A percentile compares a stretch with the other conserved stretches of the same genome.
phyloP scores from a whole-genome alignment of 768 basidiomycete species.

The Boletellus sp. region DNA sequence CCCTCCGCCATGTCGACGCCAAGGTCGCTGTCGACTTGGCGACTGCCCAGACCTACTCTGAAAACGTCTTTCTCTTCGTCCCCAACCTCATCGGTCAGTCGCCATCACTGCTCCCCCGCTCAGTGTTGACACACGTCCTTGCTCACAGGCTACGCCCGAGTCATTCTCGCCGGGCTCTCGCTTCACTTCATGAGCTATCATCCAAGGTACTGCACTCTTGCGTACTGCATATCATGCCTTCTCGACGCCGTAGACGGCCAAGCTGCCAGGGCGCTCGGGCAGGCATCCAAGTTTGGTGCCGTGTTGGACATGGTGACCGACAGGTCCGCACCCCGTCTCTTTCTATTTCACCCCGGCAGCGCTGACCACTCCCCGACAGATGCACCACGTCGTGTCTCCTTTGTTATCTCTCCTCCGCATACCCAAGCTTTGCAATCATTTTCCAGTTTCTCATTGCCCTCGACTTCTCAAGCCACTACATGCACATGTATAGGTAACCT shows the following conservation, averaged over 20 bases:
- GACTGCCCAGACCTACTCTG: constrained; percentile 80
- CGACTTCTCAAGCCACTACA: constrained; percentile 98
- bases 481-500: constrained; percentile 97
- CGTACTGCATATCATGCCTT: constrained; percentile 87
- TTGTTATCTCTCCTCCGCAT: constrained; percentile 88
- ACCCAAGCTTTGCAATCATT: constrained; percentile 76
- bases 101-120: neutral
- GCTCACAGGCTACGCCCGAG: constrained; percentile 75
- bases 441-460: constrained; percentile 97
- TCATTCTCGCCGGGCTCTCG: constrained; percentile 85
- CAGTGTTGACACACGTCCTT: constrained; percentile 1
- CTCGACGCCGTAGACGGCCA: constrained; percentile 95
- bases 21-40: constrained; percentile 85
- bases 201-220: constrained; percentile 85
- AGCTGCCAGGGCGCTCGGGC: constrained; percentile 81
- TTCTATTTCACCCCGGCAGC: neutral
- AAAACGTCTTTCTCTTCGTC: constrained; percentile 96
- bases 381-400: constrained; percentile 95
- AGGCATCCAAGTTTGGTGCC: constrained; percentile 95
- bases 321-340: constrained; percentile 51
- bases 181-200: constrained; percentile 94
- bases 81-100: constrained; percentile 91
- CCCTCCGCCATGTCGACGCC: constrained; percentile 74
- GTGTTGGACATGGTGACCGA: constrained; percentile 99
- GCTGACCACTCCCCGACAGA: constrained; percentile 39